A percentile compares a stretch with the other conserved stretches of the same genome.
Conservation (phyloP, 2,329 filamentous ascomycete species). For the Colletotrichum camelliae region DNA sequence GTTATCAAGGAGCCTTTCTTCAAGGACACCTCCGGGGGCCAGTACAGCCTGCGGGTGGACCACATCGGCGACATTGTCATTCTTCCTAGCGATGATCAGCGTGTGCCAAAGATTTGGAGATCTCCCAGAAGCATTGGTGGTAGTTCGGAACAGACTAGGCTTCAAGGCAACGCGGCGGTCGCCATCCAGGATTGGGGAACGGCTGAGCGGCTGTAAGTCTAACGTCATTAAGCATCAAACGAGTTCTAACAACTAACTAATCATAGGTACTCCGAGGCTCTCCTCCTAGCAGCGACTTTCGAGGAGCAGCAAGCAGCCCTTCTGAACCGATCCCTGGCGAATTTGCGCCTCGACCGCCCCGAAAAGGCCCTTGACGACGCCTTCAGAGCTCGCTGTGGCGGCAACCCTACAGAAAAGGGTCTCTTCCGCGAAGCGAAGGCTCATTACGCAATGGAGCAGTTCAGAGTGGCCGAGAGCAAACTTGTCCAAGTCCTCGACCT, state of each 20-base stretch:
- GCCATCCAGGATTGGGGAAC: slow-evolving; percentile 28
- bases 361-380: slow-evolving; percentile 37
- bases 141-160: slow-evolving; percentile 26
- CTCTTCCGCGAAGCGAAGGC: slow-evolving; percentile 50
- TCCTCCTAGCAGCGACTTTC: slow-evolving; percentile 33
- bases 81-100: slow-evolving; percentile 38
- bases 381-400: slow-evolving; percentile 6
- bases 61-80: slow-evolving; percentile 54
- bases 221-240: neutral
- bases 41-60: slow-evolving; percentile 54
- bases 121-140: neutral
- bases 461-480: slow-evolving; percentile 34
- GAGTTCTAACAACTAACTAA: neutral
- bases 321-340: slow-evolving; percentile 40
- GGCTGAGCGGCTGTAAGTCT: slow-evolving; percentile 36
- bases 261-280: slow-evolving; percentile 41
- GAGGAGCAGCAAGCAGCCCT: slow-evolving; percentile 38
- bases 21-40: slow-evolving; percentile 41
- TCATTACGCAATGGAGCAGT: slow-evolving; percentile 47
- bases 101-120: slow-evolving; percentile 44
- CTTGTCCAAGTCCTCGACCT: slow-evolving; percentile 34
- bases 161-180: slow-evolving; percentile 39
- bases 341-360: slow-evolving; percentile 33
- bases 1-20: slow-evolving; percentile 62
- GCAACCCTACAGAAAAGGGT: slow-evolving; percentile 42